Base-by-base conservation (phyloP, 805 yeast species). In the Saccharomycopsis fibuligera region DNA sequence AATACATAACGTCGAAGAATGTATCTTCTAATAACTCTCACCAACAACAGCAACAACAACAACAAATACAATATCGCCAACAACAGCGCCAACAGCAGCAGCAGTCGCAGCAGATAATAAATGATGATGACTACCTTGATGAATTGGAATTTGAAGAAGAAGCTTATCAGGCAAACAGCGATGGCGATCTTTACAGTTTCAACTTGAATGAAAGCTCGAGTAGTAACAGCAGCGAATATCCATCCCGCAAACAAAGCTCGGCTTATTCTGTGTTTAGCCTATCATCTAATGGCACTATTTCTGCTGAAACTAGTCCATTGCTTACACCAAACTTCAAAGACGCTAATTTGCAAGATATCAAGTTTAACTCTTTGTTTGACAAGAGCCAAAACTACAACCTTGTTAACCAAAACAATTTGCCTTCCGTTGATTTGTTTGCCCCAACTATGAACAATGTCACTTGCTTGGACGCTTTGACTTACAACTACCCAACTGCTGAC, bases 111-210 rank as follows among this genome's bases (percentile, higher is more conserved):
- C 35, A 41, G 25, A 19, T 39, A 12, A 23, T 29, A 5, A 23
- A 16, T 5, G 41, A 33, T 6, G 41, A 35, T 9, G 53, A 51
- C 6, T 24, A 35, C 2, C 50, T 49, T n/a, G 53, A 49, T 27
- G 53, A 47, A 5, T 38, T 50, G 8, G 55, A 49, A 17, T 46
- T 49, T 24, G 55, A 51, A 29, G 55, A 51, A 24, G 55, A 51
- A 25, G 33, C 31, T 12, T 50, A 41, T 41, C 44, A 47, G 35
- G 27, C 22, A 5, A 17, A 35, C 17, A 6, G 23, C 17, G 40
- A 36, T 17, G 23, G n/a, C 4, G 37, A 41, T 31, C n/a, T 19
- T 19, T 16, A 33, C 29, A 16, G 10, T 22, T 27, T 25, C 38
- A 21, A 42, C 16, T 19, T 21, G 14, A 21, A 5, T n/a, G 8